A percentile compares a stretch with the other conserved stretches of the same genome.
phyloP scores from a whole-genome alignment of 1,284 basidiomycete genomes.

The Malassezia japonica region DNA sequence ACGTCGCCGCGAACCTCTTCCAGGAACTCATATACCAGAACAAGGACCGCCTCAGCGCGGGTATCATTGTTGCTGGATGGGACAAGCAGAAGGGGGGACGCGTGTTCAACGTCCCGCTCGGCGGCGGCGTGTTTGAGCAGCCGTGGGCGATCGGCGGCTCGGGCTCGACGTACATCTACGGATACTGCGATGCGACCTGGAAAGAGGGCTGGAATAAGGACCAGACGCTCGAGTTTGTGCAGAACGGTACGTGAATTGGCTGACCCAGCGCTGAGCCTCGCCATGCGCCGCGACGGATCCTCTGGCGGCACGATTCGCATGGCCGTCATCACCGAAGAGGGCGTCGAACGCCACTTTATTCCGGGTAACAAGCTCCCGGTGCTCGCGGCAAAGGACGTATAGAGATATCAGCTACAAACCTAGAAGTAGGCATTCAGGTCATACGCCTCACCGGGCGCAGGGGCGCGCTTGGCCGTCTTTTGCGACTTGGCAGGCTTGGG shows the following conservation, averaged over 20 bases:
- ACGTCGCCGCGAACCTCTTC: conserved; percentile 72
- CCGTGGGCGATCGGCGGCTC: conserved; percentile 55
- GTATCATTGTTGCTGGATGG: conserved; percentile 98
- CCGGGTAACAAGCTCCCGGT: conserved; percentile 58
- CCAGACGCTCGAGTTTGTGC: conserved; percentile 86
- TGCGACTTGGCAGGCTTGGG: background rate
- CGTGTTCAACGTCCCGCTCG: conserved; percentile 68
- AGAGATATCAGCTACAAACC: conserved; percentile 4
- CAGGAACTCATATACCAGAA: conserved; percentile 86
- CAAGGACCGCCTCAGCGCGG: conserved; percentile 71
- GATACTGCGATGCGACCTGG: conserved; percentile 98
- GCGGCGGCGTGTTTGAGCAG: conserved; percentile 42
- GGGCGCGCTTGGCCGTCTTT: conserved; percentile 14
- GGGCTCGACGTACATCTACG: conserved; percentile 95
- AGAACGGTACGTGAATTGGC: conserved; percentile 58
- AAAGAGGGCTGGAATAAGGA: conserved; percentile 82
- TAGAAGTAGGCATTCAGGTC: conserved; percentile 38
- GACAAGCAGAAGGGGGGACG: conserved; percentile 84
- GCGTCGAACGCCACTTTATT: conserved; percentile 82
- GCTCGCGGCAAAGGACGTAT: conserved; percentile 34
- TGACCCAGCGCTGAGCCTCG: conserved; percentile 66
- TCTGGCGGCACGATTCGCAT: conserved; percentile 96
- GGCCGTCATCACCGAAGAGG: conserved; percentile 86
- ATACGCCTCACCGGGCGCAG: conserved; percentile 35
- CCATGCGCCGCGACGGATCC: conserved; percentile 95